Base-by-base conservation (phyloP, 2,329 filamentous ascomycete genomes). In the Xylariaceae sp. region DNA sequence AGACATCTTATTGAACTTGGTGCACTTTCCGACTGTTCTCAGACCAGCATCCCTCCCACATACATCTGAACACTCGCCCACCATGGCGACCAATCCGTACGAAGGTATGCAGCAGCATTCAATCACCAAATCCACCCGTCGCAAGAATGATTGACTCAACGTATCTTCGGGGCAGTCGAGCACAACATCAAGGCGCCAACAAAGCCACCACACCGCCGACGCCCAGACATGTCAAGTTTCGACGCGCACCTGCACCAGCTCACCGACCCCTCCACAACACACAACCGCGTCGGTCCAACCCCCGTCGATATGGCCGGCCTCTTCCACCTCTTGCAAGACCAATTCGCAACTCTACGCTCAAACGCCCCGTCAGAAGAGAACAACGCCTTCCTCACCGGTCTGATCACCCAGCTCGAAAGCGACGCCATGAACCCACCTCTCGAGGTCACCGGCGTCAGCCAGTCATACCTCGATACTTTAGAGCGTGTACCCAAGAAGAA, bases 171-270 rank as follows among this genome's bases (percentile, higher is more conserved):
- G 9, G 39, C 58, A 87, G 83, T 87, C 66, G 83, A 87, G 67
- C 83, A 87, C 72, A 81, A 81, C 66, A 81, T 86, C 69, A 75
- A 78, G 60, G 67, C 75, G 51, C 42, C 71, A 31, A 58, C 75
- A 44, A 56, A 68, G 6, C 65, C 69, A 19, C 66, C 71, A 45
- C 69, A 72, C 52, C 71, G 71, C 45, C 74, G 75, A 10, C 81
- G 83, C 39, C 79, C 80, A 55, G 81, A 85, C 71, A 87, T 87
- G 83, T 77, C 81, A 47, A 80, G 78, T 55, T 86, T 86, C 72
- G 78, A 72, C 61, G 76, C 79, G 50, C 78, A 82, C 65, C 78
- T 84, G 55, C 71, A 78, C 66, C 76, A 78, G 56, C 72, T 86
- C 63, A 68, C 72, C 57, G 63, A 67, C 56, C 14, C 58, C 33